phyloP scores from a whole-genome alignment of 352 stramenopile genomes.

The Globisporangium radiosum region DNA sequence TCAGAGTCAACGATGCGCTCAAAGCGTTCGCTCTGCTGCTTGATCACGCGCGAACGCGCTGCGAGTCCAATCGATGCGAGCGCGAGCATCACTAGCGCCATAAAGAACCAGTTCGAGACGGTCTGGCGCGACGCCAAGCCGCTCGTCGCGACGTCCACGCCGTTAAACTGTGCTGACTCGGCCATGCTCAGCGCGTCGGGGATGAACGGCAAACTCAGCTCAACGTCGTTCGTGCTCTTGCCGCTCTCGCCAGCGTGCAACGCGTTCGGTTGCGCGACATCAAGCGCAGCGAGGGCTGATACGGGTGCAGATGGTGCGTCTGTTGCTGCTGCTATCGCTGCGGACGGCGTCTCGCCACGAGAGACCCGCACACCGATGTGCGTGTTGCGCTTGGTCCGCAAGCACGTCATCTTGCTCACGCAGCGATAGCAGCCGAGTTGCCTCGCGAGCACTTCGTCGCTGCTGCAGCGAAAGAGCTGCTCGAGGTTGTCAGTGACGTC shows the following conservation, averaged over 20 bases:
- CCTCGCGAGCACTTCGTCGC: slow-evolving; percentile 27
- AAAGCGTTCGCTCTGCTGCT: slow-evolving; percentile 17
- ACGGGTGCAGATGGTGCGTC: no score
- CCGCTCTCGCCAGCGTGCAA: not conserved
- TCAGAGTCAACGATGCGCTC: slow-evolving; percentile 29
- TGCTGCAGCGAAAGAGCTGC: slow-evolving; percentile 17
- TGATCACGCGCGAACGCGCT: slow-evolving; percentile 14
- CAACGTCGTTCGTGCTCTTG: not conserved
- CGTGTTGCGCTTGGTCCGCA: not conserved
- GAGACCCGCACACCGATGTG: no score
- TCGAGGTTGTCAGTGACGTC: slow-evolving; percentile 10
- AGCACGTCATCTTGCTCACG: slow-evolving; percentile 29
- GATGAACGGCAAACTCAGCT: slow-evolving; percentile 10
- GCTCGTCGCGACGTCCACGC: not conserved
- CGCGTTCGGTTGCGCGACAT: not conserved
- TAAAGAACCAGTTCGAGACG: slow-evolving; percentile 44
- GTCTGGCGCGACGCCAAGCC: slow-evolving; percentile 3
- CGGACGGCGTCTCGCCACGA: no score
- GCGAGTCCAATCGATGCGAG: slow-evolving; percentile 35
- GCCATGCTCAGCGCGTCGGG: slow-evolving; percentile 15
- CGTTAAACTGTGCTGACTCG: slow-evolving; percentile 6
- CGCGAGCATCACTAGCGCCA: slow-evolving; percentile 29
- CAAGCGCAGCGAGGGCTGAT: not conserved
- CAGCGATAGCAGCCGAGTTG: slow-evolving; percentile 45
- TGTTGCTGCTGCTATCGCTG: no score